phyloP scores from a whole-genome alignment of 345 rosid genomes.

The Populus deltoides region DNA sequence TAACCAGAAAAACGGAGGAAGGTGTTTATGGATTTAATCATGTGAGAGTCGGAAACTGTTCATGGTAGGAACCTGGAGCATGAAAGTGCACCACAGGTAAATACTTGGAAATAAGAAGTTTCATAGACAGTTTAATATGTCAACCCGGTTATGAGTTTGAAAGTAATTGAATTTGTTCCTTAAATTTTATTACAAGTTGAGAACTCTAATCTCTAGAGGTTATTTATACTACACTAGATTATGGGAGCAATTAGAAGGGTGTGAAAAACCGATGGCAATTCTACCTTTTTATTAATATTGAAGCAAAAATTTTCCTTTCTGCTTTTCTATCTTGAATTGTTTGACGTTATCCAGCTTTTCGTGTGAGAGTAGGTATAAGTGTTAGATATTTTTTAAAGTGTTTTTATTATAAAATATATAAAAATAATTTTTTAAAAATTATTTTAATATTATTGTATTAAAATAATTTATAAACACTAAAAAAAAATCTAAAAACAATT shows the following conservation, averaged over 20 bases:
- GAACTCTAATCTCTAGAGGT: not conserved
- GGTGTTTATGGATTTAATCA: not conserved
- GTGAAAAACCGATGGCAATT: not conserved
- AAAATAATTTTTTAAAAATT: no score
- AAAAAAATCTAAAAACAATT: no score
- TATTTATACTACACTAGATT: not conserved
- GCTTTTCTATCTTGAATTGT: not conserved
- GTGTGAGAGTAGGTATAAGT: no score
- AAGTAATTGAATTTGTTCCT: not conserved
- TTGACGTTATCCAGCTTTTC: not conserved
- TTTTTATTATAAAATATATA: no score
- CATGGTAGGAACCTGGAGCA: not conserved
- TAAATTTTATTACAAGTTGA: not conserved
- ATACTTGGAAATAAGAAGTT: constrained; percentile 1
- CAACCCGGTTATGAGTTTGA: not conserved
- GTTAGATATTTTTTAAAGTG: no score
- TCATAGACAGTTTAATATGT: not conserved
- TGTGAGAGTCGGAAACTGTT: not conserved
- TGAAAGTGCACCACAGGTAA: not conserved
- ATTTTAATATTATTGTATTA: no score
- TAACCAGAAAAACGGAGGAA: not conserved
- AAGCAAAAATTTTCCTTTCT: not conserved
- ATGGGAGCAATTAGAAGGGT: not conserved
- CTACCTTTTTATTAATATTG: not conserved
- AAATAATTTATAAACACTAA: no score